Conservation (phyloP, 768 basidiomycete genomes). For the Sarcodon aspratus region DNA sequence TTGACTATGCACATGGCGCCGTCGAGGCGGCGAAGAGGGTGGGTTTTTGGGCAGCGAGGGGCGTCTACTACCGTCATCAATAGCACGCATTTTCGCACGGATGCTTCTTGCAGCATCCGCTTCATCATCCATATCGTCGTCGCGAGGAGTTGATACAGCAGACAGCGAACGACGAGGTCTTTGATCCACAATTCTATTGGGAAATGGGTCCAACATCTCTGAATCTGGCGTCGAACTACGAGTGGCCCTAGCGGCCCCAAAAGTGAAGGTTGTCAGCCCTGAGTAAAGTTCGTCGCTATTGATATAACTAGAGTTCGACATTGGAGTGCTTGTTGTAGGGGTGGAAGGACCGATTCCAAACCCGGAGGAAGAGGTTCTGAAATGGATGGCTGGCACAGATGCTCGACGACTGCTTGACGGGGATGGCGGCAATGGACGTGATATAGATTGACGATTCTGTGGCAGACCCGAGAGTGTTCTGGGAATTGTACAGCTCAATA, state of each 20-base stretch:
- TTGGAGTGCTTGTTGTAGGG: conserved; percentile 7
- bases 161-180: conserved; percentile 35
- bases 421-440: conserved; percentile 10
- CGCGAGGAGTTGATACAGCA: conserved; percentile 9
- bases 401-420: conserved; percentile 14
- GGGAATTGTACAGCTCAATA: conserved; percentile 6
- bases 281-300: conserved; percentile 11
- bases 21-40: conserved; percentile 1
- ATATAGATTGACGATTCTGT: conserved; percentile 3
- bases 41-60: conserved; percentile 28
- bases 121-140: conserved; percentile 23
- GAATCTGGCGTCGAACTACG: neutral
- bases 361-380: conserved; percentile 11
- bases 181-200: conserved; percentile 20
- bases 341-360: conserved; percentile 8
- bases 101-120: conserved; percentile 19
- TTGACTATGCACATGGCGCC: neutral
- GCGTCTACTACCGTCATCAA: conserved; percentile 28
- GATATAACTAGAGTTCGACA: conserved; percentile 9
- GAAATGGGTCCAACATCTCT: neutral
- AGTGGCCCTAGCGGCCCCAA: neutral
- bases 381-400: conserved; percentile 17
- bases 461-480: conserved; percentile 8
- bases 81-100: conserved; percentile 30
- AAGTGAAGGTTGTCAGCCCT: conserved; percentile 1